Conservation (phyloP, 345 rosid genomes). For the Acer campestre region DNA sequence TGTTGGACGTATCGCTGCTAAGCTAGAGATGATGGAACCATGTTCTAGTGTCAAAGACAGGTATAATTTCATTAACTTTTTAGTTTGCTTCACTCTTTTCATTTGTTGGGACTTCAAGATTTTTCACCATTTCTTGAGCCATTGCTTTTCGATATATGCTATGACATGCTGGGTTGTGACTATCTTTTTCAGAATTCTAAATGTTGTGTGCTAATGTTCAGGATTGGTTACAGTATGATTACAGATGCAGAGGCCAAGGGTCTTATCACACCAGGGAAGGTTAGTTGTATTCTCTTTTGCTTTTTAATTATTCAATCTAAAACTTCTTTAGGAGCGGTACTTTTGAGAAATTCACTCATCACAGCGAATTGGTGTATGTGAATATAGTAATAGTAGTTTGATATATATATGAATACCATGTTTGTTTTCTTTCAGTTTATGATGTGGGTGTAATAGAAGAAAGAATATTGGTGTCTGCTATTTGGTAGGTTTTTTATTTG, state of each 20-base stretch:
- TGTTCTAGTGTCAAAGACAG: constrained; percentile 87
- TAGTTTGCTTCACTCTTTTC: background rate
- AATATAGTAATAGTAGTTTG: background rate
- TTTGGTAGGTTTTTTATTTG: background rate
- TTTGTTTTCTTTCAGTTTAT: background rate
- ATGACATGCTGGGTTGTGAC: background rate
- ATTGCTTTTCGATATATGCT: background rate
- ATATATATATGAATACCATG: background rate
- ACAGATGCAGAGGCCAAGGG: constrained; percentile 82
- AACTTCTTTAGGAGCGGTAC: background rate
- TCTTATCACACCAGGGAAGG: constrained; percentile 80
- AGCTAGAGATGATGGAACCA: constrained; percentile 84
- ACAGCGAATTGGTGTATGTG: background rate
- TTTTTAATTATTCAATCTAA: background rate
- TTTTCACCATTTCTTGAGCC: background rate
- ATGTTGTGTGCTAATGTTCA: constrained; percentile 25
- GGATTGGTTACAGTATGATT: constrained; percentile 94
- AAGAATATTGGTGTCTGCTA: background rate
- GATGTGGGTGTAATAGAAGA: constrained; percentile 4
- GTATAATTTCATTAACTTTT: constrained; percentile 22
- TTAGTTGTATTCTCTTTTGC: constrained; percentile 20
- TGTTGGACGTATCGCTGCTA: constrained; percentile 78
- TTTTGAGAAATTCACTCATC: no score
- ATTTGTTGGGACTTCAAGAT: background rate
- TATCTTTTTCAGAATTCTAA: background rate